Evolutionary conservation across 257 asterid genomes (phyloP).

Genomic region (Fraxinus cuspidata): DNA sequence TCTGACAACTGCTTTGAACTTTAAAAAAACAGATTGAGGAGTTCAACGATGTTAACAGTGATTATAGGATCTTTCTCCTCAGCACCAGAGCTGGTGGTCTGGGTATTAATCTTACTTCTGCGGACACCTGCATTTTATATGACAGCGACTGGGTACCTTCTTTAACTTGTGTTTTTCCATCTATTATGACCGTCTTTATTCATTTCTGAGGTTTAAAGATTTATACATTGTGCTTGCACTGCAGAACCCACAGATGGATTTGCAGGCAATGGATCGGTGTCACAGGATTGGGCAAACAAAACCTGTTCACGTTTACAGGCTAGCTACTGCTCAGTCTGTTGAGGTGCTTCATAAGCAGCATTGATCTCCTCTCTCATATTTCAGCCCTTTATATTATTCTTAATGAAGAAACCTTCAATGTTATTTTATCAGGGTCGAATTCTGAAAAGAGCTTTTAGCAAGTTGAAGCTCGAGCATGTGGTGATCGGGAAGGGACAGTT

Average conservation of each 20-base stretch:
- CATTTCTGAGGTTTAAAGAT: neutral
- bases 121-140: slow-evolving; percentile 95
- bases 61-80: slow-evolving; percentile 76
- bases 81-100: slow-evolving; percentile 99
- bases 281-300: slow-evolving; percentile 99
- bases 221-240: slow-evolving; percentile 27
- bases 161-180: slow-evolving; percentile 21
- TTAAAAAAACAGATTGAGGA: slow-evolving; percentile 65
- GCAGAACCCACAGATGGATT: slow-evolving; percentile 99
- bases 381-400: neutral
- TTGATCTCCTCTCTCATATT: neutral
- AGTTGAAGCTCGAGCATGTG: slow-evolving; percentile 94
- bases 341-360: slow-evolving; percentile 52
- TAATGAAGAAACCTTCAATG: neutral
- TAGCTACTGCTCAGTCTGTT: slow-evolving; percentile 87
- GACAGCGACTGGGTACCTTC: slow-evolving; percentile 95
- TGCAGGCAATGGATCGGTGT: slow-evolving; percentile 98
- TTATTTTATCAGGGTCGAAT: slow-evolving; percentile 68
- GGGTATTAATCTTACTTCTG: slow-evolving; percentile 96
- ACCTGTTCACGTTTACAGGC: slow-evolving; percentile 97
- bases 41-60: slow-evolving; percentile 74
- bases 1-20: slow-evolving; percentile 26
- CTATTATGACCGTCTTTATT: slow-evolving; percentile 8
- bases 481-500: slow-evolving; percentile 96
- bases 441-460: slow-evolving; percentile 92